Percentiles rank a stretch among this genome's conserved stretches.
Conservation (phyloP, 1,139 yeast species). For the Spathaspora sp. region DNA sequence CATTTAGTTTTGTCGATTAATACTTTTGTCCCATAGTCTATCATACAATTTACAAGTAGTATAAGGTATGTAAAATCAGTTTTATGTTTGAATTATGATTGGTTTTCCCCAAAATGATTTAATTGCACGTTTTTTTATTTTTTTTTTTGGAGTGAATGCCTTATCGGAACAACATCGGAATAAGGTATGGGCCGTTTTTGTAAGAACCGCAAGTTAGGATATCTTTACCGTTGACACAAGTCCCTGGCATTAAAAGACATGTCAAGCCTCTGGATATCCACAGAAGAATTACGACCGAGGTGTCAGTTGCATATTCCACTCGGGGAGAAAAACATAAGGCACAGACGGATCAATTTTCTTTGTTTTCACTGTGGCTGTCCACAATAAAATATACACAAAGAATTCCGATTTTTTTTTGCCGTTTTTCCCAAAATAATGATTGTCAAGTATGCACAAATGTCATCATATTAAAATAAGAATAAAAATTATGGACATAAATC, state of each 20-base stretch:
- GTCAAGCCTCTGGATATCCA: neutral
- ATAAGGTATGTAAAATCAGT: neutral
- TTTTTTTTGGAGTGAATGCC: neutral
- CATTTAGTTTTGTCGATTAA: neutral
- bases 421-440: neutral
- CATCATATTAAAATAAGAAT: neutral
- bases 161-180: neutral
- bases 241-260: neutral
- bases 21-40: neutral
- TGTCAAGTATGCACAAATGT: constrained; percentile 1
- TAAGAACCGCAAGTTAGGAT: neutral
- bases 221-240: neutral
- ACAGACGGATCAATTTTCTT: constrained; percentile 2
- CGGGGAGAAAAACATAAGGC: neutral
- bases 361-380: constrained; percentile 2
- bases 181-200: neutral
- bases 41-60: neutral
- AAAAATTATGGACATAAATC: constrained; percentile 2
- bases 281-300: neutral
- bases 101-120: neutral
- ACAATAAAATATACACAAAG: neutral
- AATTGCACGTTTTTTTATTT: constrained; percentile 1
- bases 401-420: neutral
- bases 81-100: neutral
- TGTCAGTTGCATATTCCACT: neutral